A percentile compares a stretch with the other conserved stretches of the same genome.
Conservation (phyloP, 2,329 filamentous ascomycete species). For the Fusarium sp. region DNA sequence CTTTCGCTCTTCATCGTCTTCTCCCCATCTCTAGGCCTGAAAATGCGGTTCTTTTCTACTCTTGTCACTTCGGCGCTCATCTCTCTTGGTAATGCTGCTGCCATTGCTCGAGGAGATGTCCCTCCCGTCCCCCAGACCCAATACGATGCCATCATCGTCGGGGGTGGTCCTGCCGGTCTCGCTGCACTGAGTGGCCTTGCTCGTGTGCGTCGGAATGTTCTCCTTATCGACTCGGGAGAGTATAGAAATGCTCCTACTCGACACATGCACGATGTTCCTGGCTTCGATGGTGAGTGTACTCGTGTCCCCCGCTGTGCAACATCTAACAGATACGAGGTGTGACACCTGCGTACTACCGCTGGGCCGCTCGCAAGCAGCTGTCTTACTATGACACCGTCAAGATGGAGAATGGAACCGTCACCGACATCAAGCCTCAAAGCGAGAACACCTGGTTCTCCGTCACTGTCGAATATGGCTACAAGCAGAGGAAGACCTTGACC, state of each 20-base stretch:
- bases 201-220: constrained; percentile 63
- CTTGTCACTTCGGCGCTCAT: constrained; percentile 18
- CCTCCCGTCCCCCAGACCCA: constrained; percentile 21
- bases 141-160: constrained; percentile 68
- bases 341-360: constrained; percentile 64
- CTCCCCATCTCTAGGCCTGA: neutral
- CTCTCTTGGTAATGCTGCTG: constrained; percentile 26
- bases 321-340: constrained; percentile 56
- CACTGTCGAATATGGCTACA: constrained; percentile 33
- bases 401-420: constrained; percentile 64
- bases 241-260: constrained; percentile 68
- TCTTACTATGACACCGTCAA: constrained; percentile 59
- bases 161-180: constrained; percentile 67
- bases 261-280: constrained; percentile 71
- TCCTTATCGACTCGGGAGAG: constrained; percentile 67
- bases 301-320: neutral
- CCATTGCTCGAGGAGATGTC: constrained; percentile 6
- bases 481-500: constrained; percentile 48
- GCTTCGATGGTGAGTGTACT: constrained; percentile 62
- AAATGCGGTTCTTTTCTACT: constrained; percentile 31
- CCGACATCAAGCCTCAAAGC: constrained; percentile 50
- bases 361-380: constrained; percentile 63
- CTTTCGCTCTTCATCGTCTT: neutral
- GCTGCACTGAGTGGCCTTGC: constrained; percentile 66
- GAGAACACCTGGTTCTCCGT: constrained; percentile 60